Conservation (phyloP, 768 basidiomycete genomes). For the Tricholoma saponaceum region DNA sequence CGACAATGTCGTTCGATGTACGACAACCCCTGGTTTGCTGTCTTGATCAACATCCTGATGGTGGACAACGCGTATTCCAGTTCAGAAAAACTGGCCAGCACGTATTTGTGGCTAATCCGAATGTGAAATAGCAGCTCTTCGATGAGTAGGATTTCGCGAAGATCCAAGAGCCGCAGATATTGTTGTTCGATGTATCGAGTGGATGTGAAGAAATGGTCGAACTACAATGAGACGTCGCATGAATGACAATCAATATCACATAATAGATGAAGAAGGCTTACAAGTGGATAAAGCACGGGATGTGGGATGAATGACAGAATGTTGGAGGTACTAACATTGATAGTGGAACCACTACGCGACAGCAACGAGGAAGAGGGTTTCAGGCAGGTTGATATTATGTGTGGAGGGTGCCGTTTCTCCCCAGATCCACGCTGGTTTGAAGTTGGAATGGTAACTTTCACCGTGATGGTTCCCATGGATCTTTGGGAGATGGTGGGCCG, state of each 20-base stretch:
- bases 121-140: background rate
- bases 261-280: background rate
- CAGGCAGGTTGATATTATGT: background rate
- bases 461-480: background rate
- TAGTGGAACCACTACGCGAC: background rate
- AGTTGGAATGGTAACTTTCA: background rate
- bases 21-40: background rate
- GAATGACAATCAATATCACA: background rate
- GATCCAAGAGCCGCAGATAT: background rate
- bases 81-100: background rate
- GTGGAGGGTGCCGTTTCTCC: background rate
- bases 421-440: background rate
- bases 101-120: background rate
- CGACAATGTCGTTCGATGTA: constrained; percentile 3
- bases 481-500: background rate
- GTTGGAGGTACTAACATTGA: background rate
- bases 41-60: background rate
- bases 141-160: background rate
- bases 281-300: background rate
- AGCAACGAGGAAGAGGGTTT: background rate
- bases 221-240: background rate
- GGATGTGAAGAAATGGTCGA: background rate
- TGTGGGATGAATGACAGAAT: background rate
- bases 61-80: background rate
- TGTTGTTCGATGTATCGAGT: constrained; percentile 1